phyloP scores from a whole-genome alignment of 768 basidiomycete genomes.

The Xanthoconium stramineum region DNA sequence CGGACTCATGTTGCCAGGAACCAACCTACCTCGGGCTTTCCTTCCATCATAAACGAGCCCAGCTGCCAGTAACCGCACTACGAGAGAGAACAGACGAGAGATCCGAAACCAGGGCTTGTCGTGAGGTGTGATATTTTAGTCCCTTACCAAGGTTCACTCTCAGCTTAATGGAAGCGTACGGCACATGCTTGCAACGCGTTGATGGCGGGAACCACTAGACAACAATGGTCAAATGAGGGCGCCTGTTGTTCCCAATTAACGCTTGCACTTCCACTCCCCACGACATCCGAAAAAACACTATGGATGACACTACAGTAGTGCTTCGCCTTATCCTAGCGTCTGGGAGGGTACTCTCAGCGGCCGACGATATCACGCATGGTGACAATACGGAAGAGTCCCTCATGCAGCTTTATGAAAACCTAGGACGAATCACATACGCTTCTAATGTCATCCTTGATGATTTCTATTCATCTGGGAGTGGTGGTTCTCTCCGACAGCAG shows the following conservation, averaged over 20 bases:
- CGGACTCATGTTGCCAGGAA: too few species aligned
- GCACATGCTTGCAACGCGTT: neutral
- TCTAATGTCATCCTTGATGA: neutral
- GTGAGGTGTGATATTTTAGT: neutral
- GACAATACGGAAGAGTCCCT: neutral
- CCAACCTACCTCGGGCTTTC: too few species aligned
- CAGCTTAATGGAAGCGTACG: neutral
- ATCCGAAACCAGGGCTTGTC: neutral
- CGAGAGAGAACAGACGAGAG: neutral
- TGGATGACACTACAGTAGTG: neutral
- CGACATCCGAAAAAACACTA: neutral
- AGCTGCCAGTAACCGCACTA: neutral
- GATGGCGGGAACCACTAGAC: neutral
- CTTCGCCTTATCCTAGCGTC: neutral
- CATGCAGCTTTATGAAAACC: neutral
- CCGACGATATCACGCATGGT: neutral
- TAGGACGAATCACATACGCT: neutral
- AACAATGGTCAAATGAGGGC: too few species aligned
- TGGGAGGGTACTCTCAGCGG: neutral
- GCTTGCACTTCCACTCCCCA: neutral
- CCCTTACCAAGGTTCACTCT: neutral
- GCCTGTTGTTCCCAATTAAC: too few species aligned
- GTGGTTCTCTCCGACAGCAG: neutral
- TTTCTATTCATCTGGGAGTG: neutral
- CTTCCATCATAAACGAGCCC: too few species aligned